These are phyloP conservation scores for Leccinum obscurum DNA, from an alignment of 768 basidiomycete species.

Conservation along the genomic window DNA sequence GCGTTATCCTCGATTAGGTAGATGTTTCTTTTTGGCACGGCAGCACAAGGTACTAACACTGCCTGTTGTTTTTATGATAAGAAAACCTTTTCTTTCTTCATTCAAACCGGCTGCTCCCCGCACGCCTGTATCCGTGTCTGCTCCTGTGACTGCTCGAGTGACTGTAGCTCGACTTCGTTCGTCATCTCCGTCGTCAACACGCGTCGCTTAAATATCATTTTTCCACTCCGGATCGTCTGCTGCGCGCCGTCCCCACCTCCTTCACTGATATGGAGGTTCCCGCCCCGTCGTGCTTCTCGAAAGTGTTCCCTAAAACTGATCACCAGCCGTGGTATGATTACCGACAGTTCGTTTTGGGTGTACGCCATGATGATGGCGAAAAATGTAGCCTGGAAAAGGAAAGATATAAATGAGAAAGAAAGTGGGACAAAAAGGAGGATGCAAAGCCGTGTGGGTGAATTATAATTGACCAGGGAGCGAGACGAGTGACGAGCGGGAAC, in stretches of 20 bases:
- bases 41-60: not conserved
- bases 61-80: too few species aligned
- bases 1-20: too few species aligned
- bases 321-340: slow-evolving; percentile 21
- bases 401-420: not conserved
- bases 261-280: slow-evolving; percentile 1
- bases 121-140: not conserved
- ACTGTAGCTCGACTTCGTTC: slow-evolving; percentile 6
- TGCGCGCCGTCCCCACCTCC: not conserved
- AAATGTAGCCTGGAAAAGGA: not conserved
- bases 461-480: not conserved
- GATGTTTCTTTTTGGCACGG: not conserved
- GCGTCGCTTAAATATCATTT: slow-evolving; percentile 11
- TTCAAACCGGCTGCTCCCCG: not conserved
- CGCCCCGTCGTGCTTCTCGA: not conserved
- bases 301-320: slow-evolving; percentile 24
- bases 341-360: slow-evolving; percentile 17
- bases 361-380: slow-evolving; percentile 19
- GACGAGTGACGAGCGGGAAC: not conserved
- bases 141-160: not conserved
- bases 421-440: not conserved
- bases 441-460: not conserved
- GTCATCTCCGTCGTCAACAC: slow-evolving; percentile 1
- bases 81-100: not conserved
- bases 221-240: slow-evolving; percentile 3